Percentiles rank a stretch among this genome's conserved stretches.
These are phyloP conservation scores for Colletotrichum australisinense DNA, from an alignment of 2,329 filamentous ascomycete species.

Conservation along the genomic window DNA sequence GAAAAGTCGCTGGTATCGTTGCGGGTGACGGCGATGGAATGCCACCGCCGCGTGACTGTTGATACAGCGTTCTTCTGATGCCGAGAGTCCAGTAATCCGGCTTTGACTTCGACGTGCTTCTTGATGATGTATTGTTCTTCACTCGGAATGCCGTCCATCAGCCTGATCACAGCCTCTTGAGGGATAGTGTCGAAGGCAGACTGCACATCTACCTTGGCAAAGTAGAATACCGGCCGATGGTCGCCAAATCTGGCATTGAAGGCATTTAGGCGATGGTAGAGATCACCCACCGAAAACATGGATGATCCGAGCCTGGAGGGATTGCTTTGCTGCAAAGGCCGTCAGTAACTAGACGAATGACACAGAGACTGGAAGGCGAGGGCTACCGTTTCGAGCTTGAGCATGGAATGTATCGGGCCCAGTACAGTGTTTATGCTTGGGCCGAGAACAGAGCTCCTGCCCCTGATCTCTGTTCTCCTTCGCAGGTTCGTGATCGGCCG, in stretches of 20 bases:
- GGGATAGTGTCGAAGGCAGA: constrained; percentile 97
- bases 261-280: constrained; percentile 77
- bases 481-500: constrained; percentile 90
- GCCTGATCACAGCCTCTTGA: constrained; percentile 75
- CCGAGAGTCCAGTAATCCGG: constrained; percentile 45
- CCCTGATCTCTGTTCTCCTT: constrained; percentile 65
- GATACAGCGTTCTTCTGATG: constrained; percentile 43
- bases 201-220: constrained; percentile 92
- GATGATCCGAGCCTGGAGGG: constrained; percentile 78
- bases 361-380: neutral
- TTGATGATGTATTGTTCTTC: constrained; percentile 75
- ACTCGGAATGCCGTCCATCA: constrained; percentile 70
- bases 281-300: constrained; percentile 83
- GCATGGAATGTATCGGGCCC: constrained; percentile 77
- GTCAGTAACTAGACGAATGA: neutral
- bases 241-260: constrained; percentile 70
- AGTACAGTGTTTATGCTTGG: constrained; percentile 64
- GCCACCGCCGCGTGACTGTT: constrained; percentile 62
- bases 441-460: constrained; percentile 72
- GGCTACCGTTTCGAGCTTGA: constrained; percentile 81
- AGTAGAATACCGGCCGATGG: constrained; percentile 70
- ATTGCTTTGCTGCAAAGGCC: constrained; percentile 49
- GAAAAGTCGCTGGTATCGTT: constrained; percentile 57
- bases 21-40: constrained; percentile 59
- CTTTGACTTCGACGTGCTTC: constrained; percentile 79